Base-by-base conservation (phyloP, 1,284 basidiomycete genomes). In the Phellopilus nigrolimitatus region DNA sequence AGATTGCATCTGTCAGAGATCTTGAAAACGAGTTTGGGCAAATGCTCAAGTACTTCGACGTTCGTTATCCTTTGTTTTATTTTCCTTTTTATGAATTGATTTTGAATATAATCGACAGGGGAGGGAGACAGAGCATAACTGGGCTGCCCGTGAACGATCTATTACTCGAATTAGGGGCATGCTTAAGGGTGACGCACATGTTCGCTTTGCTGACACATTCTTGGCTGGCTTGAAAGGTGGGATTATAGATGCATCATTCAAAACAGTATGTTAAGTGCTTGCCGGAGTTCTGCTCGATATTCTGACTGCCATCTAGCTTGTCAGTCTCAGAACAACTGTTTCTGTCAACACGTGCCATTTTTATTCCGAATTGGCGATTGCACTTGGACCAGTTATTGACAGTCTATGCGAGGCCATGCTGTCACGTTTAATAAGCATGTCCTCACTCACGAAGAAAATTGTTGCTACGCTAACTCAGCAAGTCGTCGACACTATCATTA, bases 71-170 rank as follows among this genome's bases (percentile, higher is more conserved):
- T 15, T 37, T 44, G 22, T 17, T 33, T 12, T 12, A n/a, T 7
- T 13, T 27, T 31, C 10, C 22, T 31, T 19, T 10, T 2, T 37
- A 41, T 54, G 24, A 8, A 47, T 7, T 19, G 10, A 12, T 19
- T 44, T 53, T 53, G 48, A 51, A 24, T 7, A 5, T 12, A 47
- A 38, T 13, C 25, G 54, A 24, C 57, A 93, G 83, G 94, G 93
- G 13, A 97, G 84, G 69, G 97, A 99, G 70, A 92, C 90, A 0
- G 95, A 99, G 64, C 91, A 95, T 60, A 99, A 99, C 63, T 99
- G 95, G 95, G 76, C 81, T 37, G 71, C 76, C 21, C 79, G 95
- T 56, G 95, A 99, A 57, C 81, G 79, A 56, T 76, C 86, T 10
- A 75, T 97, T 53, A 74, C 83, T 42, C 79, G 82, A 13, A 82